Base-by-base conservation (phyloP, 2,329 filamentous ascomycete species). In the Helotiales sp. region DNA sequence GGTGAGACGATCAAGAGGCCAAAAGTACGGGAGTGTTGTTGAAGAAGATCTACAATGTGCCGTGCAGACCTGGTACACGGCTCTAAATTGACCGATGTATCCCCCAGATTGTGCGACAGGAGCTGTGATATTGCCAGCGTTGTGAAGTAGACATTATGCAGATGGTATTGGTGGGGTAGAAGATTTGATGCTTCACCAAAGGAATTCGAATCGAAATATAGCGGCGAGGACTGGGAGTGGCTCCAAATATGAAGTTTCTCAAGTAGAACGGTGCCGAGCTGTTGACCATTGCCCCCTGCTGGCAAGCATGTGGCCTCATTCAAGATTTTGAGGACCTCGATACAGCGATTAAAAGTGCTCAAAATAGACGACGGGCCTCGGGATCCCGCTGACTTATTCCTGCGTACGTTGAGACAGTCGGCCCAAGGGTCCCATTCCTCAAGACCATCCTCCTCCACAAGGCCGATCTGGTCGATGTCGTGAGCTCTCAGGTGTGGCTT, bases 391-490 rank as follows among this genome's bases (percentile, higher is more conserved):
- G 44, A 46, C 27, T 33, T 54, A 17, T 44, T 60, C 60, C 74
- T 60, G 22, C 71, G 67, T 38, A 74, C 73, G 61, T 73, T 71
- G 56, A 76, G 65, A 58, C 77, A 77, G 25, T 85, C 81, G 17
- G 78, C 77, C 88, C 88, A 91, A 1, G 86, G 84, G 63, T 88
- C 84, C 88, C 88, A 91, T 73, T 91, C 87, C 66, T 91, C 88
- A 19, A 87, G 73, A 1, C 86, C 86, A 64, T 89, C 85, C 69
- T 89, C 86, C 25, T 83, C 77, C 2, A 88, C 74, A 2, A 73
- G 71, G 9, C 79, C 79, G 51, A 70, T 68, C 34, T 72, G 70
- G n/a, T 75, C 71, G 25, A 83, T 69, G 52, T 83, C 79, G 13
- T 76, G 74, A 9, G 72, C 68, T 55, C 73, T 73, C 6, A 87